Base-by-base conservation (phyloP, 495 filamentous ascomycete species). In the Hyaloscypha bicolor region DNA sequence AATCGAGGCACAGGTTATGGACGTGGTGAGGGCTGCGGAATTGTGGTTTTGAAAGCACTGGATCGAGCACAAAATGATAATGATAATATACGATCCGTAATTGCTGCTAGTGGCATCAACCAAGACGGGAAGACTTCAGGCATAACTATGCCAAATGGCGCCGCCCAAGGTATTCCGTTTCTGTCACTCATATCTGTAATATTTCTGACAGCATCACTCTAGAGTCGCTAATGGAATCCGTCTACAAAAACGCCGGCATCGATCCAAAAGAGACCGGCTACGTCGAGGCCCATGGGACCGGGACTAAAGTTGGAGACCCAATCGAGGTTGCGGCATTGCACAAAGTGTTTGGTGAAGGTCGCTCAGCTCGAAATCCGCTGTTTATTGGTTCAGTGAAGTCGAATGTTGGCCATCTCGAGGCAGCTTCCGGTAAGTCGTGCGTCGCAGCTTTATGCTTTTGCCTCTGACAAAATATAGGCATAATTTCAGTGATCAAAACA, bases 1-100 rank as follows among this genome's bases (percentile, higher is more conserved):
- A 79, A 79, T 2, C 65, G 77, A 11, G 90, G 87, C n/a, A 81
- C 87, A 62, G 90, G 90, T 0, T 93, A 88, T 70, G 89, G 79
- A 0, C 82, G 90, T 21, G 91, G 82, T 5, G 90, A 93, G 70
- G 90, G 83, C 3, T 78, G 86, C 19, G 83, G 79, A 51, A 80
- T 83, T 51, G 64, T 91, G 1, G 77, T 86, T 29, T 71, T 93
- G 30, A 93, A 92, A 75, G 79, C 79, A 9, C 78, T 91, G 4
- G 73, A 77, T 30, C 83, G 87, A 61, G 90, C 85, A 31, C 73
- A 84, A 62, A 77, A 71, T 63, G 84, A 85, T 66, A 82, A 82
- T 32, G 83, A 87, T 64, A 80, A 81, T 4, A 86, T 92, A 58
- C 79, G 87, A 61, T 85, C 85, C 9, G 80, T 92, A 25, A 87